Base-by-base conservation (phyloP, 345 rosid genomes). In the Pseudoturritis turrita region DNA sequence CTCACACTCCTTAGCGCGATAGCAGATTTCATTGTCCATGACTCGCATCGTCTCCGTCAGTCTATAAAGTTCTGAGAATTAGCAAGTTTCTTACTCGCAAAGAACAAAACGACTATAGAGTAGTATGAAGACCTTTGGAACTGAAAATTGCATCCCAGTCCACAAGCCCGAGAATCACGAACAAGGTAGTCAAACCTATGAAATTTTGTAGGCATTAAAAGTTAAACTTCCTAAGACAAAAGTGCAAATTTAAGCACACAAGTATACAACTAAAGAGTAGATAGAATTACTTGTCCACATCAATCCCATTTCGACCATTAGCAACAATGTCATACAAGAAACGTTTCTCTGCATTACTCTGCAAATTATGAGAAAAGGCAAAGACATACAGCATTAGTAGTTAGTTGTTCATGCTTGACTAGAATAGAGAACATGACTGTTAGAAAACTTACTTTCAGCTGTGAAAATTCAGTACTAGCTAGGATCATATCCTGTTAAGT, bases 271-370 rank as follows among this genome's bases (percentile, higher is more conserved):
- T 40, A 49, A 36, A 0, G 21, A 44, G 6, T 25, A 52, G 26
- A 44, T 3, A 44, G 52, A 55, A 86, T 65, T 85, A 85, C 92
- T 94, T 94, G 84, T 94, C 98, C 68, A 94, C 98, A 28, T 94
- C 98, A 66, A 94, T 86, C 73, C 98, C 97, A 78, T 89, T 94
- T 77, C 91, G 88, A 71, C 98, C 98, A 81, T 94, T 94, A 68
- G 98, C 97, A 69, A 94, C 98, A 80, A 94, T 89, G 72, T 94
- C 98, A 81, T 89, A 91, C 79, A 94, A 79, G 84, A 88, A 94
- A 29, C 73, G 85, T 73, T 91, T 94, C 80, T 86, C 96, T 44
- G 36, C 74, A 23, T 81, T 62, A 55, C 76, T 79, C 97, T 91
- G 68, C 68, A 81, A 59, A 55, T 22, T 29, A 70, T 10, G 39